Conservation (phyloP, 805 yeast genomes). For the Saturnispora bothae region DNA sequence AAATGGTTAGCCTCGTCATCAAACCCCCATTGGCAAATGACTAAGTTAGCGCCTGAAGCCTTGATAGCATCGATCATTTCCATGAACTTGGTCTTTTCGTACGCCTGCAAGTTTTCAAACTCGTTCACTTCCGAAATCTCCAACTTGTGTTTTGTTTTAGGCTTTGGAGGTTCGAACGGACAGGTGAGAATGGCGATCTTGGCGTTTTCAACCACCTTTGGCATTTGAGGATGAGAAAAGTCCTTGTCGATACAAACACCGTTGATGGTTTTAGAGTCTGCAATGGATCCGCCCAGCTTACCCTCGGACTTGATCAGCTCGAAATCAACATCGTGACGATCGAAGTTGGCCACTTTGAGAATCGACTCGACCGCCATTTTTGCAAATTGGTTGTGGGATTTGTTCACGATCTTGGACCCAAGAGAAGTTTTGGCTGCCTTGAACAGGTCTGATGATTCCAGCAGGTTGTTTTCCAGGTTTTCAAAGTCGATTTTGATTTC, state of each 20-base stretch:
- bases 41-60: slow-evolving; percentile 87
- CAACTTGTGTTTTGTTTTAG: slow-evolving; percentile 95
- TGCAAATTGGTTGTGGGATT: slow-evolving; percentile 88
- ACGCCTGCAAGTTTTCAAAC: slow-evolving; percentile 78
- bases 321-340: slow-evolving; percentile 91
- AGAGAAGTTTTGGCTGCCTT: slow-evolving; percentile 91
- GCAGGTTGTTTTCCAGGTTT: slow-evolving; percentile 20
- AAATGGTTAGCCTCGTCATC: slow-evolving; percentile 98
- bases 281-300: slow-evolving; percentile 88
- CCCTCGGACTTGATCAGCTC: slow-evolving; percentile 94
- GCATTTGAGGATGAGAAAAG: slow-evolving; percentile 98
- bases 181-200: slow-evolving; percentile 92
- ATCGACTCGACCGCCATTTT: slow-evolving; percentile 97
- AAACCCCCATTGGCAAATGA: slow-evolving; percentile 98
- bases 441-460: slow-evolving; percentile 47
- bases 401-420: slow-evolving; percentile 92
- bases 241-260: slow-evolving; percentile 96
- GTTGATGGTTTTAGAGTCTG: slow-evolving; percentile 71
- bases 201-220: slow-evolving; percentile 65
- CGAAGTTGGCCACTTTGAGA: slow-evolving; percentile 80
- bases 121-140: slow-evolving; percentile 92
- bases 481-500: slow-evolving; percentile 26
- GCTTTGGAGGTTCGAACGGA: slow-evolving; percentile 99
- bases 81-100: slow-evolving; percentile 82
- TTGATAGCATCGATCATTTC: slow-evolving; percentile 86